Conservation (phyloP, 768 basidiomycete species). For the Leucocoprinus sp. region DNA sequence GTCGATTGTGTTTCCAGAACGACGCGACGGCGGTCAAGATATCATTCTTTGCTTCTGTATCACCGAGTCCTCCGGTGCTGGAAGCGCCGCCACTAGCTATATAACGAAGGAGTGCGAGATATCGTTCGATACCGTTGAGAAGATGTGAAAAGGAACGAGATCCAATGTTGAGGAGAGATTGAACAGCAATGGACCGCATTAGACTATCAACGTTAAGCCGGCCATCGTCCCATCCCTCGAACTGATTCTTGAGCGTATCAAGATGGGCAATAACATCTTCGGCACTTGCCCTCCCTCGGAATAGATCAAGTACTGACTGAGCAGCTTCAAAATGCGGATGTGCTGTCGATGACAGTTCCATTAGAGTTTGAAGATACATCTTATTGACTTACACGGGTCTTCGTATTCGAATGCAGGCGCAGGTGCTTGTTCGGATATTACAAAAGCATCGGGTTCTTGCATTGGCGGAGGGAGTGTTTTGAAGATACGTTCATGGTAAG, state of each 20-base stretch:
- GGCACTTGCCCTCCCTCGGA: conserved; percentile 73
- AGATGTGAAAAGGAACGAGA: conserved; percentile 96
- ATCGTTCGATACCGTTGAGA: conserved; percentile 95
- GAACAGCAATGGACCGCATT: conserved; percentile 72
- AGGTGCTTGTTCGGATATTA: conserved; percentile 65
- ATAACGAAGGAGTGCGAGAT: conserved; percentile 66
- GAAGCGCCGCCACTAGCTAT: conserved; percentile 44
- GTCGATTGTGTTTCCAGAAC: conserved; percentile 82
- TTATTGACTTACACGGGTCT: conserved; percentile 48
- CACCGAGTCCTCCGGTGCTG: conserved; percentile 28
- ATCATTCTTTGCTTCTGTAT: conserved; percentile 54
- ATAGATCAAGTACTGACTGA: conserved; percentile 64
- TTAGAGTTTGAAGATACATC: no score
- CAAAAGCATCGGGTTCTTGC: conserved; percentile 53
- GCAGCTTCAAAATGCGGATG: conserved; percentile 77
- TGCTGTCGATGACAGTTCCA: no score
- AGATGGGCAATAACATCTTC: conserved; percentile 75
- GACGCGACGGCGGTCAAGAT: conserved; percentile 61
- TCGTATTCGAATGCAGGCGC: conserved; percentile 81
- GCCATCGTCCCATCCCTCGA: conserved; percentile 53
- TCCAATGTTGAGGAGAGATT: conserved; percentile 86
- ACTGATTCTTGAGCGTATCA: conserved; percentile 55
- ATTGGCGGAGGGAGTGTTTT: conserved; percentile 82
- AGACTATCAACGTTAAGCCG: conserved; percentile 54
- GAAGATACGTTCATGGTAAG: conserved; percentile 88